Conservation (phyloP, 768 basidiomycete genomes). For the Mycena galericulata region DNA sequence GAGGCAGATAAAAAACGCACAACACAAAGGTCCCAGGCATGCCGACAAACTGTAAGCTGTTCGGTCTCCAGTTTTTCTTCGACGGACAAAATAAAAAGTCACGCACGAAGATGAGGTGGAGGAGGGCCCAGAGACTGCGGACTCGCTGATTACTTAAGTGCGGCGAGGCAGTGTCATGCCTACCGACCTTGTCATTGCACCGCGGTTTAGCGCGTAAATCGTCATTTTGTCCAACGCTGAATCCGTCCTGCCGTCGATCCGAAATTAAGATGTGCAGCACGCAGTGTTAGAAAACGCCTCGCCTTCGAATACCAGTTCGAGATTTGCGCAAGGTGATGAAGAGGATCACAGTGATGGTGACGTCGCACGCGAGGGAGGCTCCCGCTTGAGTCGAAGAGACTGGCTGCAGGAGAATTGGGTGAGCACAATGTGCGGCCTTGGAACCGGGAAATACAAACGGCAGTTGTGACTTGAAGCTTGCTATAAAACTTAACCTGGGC, state of each 20-base stretch:
- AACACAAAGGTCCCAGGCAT: constrained; percentile 20
- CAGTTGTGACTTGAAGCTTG: not conserved
- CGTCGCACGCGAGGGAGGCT: not conserved
- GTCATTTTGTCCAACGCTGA: constrained; percentile 12
- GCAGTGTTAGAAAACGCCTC: not conserved
- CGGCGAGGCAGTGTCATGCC: not conserved
- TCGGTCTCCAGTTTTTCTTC: too few species aligned
- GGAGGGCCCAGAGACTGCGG: constrained; percentile 1
- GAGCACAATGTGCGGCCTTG: too few species aligned
- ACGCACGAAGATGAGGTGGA: constrained; percentile 16
- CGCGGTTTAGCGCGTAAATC: constrained; percentile 14
- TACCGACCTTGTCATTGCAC: constrained; percentile 16
- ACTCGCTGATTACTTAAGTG: not conserved
- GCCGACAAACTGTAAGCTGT: constrained; percentile 9
- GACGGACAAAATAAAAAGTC: not conserved
- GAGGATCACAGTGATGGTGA: constrained; percentile 15
- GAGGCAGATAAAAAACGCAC: not conserved
- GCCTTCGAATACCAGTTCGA: not conserved
- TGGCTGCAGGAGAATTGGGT: not conserved
- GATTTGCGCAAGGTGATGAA: not conserved
- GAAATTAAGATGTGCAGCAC: not conserved
- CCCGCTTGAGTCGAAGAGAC: constrained; percentile 4
- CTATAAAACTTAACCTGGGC: constrained; percentile 5
- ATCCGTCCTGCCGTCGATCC: constrained; percentile 2
- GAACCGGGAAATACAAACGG: not conserved